A percentile compares a stretch with the other conserved stretches of the same genome.
These are phyloP conservation scores for Craspedostauros australis DNA, from an alignment of 108 stramenopile species.

Conservation along the genomic window DNA sequence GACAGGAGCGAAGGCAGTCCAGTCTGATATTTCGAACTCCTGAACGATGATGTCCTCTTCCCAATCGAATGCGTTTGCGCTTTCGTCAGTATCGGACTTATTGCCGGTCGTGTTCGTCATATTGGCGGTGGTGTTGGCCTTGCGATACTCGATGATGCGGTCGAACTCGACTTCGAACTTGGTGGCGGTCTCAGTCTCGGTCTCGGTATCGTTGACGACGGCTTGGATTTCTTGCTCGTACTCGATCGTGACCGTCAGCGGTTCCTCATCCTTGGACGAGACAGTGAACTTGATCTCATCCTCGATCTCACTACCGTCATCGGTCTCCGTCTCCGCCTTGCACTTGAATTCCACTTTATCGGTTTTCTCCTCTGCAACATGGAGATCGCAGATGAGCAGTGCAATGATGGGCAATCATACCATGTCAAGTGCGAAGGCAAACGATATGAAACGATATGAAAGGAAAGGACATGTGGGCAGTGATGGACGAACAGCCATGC, in stretches of 20 bases:
- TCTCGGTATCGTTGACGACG: background rate
- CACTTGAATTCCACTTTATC: slow-evolving; percentile 7
- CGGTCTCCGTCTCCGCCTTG: background rate
- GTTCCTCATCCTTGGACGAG: background rate
- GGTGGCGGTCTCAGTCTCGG: slow-evolving; percentile 3
- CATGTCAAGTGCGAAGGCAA: too few relatives aligned
- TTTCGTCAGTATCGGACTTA: too few relatives aligned
- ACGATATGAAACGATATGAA: too few relatives aligned
- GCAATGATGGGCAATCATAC: too few relatives aligned
- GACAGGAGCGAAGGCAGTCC: background rate
- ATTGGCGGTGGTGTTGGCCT: background rate
- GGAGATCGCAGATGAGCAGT: too few relatives aligned
- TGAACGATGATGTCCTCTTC: slow-evolving; percentile 5
- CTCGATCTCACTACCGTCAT: background rate
- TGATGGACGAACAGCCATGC: too few relatives aligned
- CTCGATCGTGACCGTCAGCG: slow-evolving; percentile 1
- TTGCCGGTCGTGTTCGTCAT: too few relatives aligned
- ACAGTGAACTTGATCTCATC: slow-evolving; percentile 9
- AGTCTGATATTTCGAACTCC: background rate
- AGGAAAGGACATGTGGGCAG: too few relatives aligned
- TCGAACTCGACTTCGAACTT: slow-evolving; percentile 16
- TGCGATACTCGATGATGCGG: slow-evolving; percentile 23
- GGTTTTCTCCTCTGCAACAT: background rate
- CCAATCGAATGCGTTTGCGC: slow-evolving; percentile 15
- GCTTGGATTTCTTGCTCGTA: slow-evolving; percentile 4